phyloP scores from a whole-genome alignment of 768 basidiomycete species.

The Leccinum barrowsii region DNA sequence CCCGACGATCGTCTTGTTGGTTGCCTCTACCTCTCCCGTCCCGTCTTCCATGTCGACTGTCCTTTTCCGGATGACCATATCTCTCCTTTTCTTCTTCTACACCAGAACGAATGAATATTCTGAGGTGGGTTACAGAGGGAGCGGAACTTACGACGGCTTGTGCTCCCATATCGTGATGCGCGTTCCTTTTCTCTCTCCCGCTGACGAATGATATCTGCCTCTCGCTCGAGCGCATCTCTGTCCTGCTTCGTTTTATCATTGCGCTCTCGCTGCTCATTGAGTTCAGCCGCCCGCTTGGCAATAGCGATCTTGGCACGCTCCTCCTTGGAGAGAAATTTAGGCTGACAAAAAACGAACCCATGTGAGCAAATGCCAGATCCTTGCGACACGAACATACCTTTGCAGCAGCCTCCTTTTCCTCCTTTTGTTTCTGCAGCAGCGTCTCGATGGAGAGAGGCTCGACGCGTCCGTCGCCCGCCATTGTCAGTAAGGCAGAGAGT shows the following conservation, averaged over 20 bases:
- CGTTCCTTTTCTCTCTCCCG: conserved; percentile 42
- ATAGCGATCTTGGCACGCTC: conserved; percentile 89
- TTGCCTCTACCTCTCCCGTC: conserved; percentile 37
- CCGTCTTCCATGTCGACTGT: conserved; percentile 41
- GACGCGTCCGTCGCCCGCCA: conserved; percentile 39
- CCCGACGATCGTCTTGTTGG: conserved; percentile 37
- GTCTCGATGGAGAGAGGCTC: conserved; percentile 88
- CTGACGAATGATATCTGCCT: conserved; percentile 65
- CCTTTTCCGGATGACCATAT: conserved; percentile 49
- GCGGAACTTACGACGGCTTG: conserved; percentile 27
- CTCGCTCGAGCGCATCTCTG: conserved; percentile 68
- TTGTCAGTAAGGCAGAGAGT: conserved; percentile 32
- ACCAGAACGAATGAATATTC: conserved; percentile 7
- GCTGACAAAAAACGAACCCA: conserved; percentile 51
- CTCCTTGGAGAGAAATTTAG: conserved; percentile 91
- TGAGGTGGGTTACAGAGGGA: not conserved
- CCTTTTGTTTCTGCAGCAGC: conserved; percentile 80
- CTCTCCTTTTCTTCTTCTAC: conserved; percentile 49
- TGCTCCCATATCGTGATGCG: conserved; percentile 38
- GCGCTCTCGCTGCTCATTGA: conserved; percentile 64
- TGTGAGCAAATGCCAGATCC: not conserved
- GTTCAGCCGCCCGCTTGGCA: conserved; percentile 80
- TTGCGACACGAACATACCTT: conserved; percentile 52
- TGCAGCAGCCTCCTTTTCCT: conserved; percentile 84
- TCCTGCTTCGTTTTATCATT: conserved; percentile 60